Evolutionary conservation across 768 basidiomycete genomes (phyloP).

Genomic region (Xerocomellus chrysenteron): DNA sequence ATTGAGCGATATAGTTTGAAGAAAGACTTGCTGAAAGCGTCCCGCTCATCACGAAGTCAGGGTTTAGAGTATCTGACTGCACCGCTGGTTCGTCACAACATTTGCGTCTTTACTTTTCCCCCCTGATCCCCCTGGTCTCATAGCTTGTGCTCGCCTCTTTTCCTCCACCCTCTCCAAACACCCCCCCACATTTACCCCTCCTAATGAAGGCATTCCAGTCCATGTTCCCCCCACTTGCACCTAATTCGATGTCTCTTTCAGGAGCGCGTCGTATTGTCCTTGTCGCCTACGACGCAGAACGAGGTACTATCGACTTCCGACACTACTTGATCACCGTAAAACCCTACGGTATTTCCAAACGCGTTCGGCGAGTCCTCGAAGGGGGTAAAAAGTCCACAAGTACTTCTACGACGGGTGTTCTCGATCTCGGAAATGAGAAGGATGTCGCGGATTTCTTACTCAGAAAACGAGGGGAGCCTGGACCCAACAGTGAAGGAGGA

Average conservation of each 20-base stretch:
- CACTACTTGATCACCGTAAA: slow-evolving; percentile 96
- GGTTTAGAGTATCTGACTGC: slow-evolving; percentile 90
- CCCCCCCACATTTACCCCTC: slow-evolving; percentile 83
- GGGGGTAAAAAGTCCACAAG: slow-evolving; percentile 39
- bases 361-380: slow-evolving; percentile 84
- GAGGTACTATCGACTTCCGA: slow-evolving; percentile 85
- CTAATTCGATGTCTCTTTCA: slow-evolving; percentile 74
- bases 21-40: slow-evolving; percentile 73
- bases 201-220: slow-evolving; percentile 96
- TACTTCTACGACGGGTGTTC: slow-evolving; percentile 39
- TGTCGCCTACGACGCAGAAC: slow-evolving; percentile 84
- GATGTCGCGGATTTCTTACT: slow-evolving; percentile 96
- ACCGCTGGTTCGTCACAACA: slow-evolving; percentile 65
- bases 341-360: slow-evolving; percentile 89
- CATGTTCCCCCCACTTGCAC: slow-evolving; percentile 90
- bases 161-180: slow-evolving; percentile 68
- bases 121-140: neutral
- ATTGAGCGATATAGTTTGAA: slow-evolving; percentile 90
- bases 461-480: slow-evolving; percentile 59
- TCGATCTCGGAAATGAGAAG: slow-evolving; percentile 85
- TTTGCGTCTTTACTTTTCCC: neutral
- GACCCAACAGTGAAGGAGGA: slow-evolving; percentile 57
- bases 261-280: slow-evolving; percentile 94
- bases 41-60: slow-evolving; percentile 67
- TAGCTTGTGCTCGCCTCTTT: slow-evolving; percentile 89